Evolutionary conservation across 495 filamentous ascomycete genomes (phyloP), one percentile per base, ranked within the genome.

Genomic region (Talaromyces adpressus): DNA sequence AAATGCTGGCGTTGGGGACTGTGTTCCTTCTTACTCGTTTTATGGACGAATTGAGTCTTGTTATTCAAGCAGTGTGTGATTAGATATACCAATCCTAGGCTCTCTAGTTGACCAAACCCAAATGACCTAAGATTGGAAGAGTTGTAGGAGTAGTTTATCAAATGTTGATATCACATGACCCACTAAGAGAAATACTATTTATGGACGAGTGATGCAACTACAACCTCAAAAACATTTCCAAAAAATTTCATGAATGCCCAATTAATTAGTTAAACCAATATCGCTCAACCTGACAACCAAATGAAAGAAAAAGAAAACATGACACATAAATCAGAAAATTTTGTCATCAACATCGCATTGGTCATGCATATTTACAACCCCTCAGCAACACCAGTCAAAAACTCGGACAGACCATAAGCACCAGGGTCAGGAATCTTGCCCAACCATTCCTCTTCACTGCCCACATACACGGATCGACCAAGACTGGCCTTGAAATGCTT

Each of bases 401-500:
- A 92, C 68, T 87, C 85, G 22, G 82, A 89, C 67, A 96, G 76
- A 45, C 91, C 95, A 81, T 85, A 89, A 25, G 94, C 94, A 6
- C 94, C 94, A 2, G 94, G 94, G 74, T 98, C 94, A 9, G 93
- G 92, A 7, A 97, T 85, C 67, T 91, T 84, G 18, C 79, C 79
- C 41, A 88, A 77, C 62, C 93, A 93, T 54, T 82, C 78, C 67
- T 90, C 84, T 61, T 89, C 82, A n/a, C 92, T 88, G 45, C 92
- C 93, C 63, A 98, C 87, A 77, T 98, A 98, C 14, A 97, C 93
- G 6, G 89, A 87, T 64, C 94, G 81, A 5, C 94, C 94, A 29
- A 98, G 75, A 67, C 86, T 93, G 36, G 94, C 90, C 72, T 85
- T 86, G 94, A 98, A 97, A 16, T 88, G 89, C 77, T 89, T 95